These are phyloP conservation scores for Lasiosphaeria hispida DNA, from an alignment of 495 filamentous ascomycete species.

Conservation along the genomic window DNA sequence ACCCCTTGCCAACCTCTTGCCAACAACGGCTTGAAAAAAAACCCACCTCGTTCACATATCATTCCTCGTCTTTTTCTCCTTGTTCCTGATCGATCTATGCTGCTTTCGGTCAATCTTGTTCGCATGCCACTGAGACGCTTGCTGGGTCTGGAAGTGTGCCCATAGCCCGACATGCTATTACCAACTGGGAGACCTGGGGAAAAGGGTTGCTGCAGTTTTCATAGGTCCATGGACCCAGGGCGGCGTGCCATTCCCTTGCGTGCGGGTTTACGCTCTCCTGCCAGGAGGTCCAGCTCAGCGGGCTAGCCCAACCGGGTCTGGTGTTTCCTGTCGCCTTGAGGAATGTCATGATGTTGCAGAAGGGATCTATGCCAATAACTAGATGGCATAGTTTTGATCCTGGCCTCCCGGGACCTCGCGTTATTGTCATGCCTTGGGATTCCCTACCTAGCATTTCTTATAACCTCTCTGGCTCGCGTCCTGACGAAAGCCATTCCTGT, in stretches of 20 bases:
- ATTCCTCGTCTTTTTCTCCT: constrained; percentile 12
- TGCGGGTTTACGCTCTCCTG: constrained; percentile 34
- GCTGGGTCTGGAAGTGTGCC: constrained; percentile 12
- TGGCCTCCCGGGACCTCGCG: constrained; percentile 11
- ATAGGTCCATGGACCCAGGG: constrained; percentile 10
- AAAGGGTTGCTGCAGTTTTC: constrained; percentile 17
- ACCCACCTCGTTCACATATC: constrained; percentile 14
- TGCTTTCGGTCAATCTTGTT: constrained; percentile 26
- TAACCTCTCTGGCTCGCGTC: constrained; percentile 36
- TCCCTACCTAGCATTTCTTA: constrained; percentile 27
- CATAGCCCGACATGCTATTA: constrained; percentile 12
- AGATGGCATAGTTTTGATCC: constrained; percentile 15
- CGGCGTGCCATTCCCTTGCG: constrained; percentile 37
- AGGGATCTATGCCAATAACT: constrained; percentile 17
- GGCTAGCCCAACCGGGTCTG: constrained; percentile 13
- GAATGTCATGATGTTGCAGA: constrained; percentile 12
- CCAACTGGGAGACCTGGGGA: constrained; percentile 5
- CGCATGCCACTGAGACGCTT: constrained; percentile 23
- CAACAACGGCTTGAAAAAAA: constrained; percentile 15
- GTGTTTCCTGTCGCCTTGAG: constrained; percentile 16
- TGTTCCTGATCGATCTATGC: constrained; percentile 15
- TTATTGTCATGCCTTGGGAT: constrained; percentile 24
- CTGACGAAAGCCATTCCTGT: constrained; percentile 33
- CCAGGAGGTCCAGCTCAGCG: not conserved
- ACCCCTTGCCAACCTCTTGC: constrained; percentile 8